These are phyloP conservation scores for Chiua virens DNA, from an alignment of 768 basidiomycete species.

Conservation along the genomic window DNA sequence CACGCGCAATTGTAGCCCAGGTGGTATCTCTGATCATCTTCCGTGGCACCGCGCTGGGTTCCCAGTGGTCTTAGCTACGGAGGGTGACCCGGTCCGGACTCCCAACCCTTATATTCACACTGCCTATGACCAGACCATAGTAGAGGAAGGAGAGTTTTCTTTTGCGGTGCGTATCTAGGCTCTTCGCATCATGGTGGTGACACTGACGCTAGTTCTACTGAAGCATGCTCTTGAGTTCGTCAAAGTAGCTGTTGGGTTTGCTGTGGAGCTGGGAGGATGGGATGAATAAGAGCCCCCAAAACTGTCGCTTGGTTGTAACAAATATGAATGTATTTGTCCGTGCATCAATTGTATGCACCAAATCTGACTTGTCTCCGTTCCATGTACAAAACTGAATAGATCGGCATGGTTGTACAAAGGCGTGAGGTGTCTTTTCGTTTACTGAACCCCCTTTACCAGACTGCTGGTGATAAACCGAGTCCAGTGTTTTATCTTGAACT, in stretches of 20 bases:
- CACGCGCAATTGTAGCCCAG: conserved; percentile 19
- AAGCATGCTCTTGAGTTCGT: conserved; percentile 57
- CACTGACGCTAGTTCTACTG: conserved; percentile 15
- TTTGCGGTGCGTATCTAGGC: conserved; percentile 27
- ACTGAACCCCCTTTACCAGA: background rate
- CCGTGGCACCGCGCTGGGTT: conserved; percentile 45
- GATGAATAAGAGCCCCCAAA: too few species aligned
- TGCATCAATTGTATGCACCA: too few species aligned
- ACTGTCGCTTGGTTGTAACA: too few species aligned
- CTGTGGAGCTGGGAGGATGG: conserved; percentile 46
- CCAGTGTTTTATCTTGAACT: too few species aligned
- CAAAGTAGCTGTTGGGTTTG: conserved; percentile 58
- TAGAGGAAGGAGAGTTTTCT: conserved; percentile 42
- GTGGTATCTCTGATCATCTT: conserved; percentile 46
- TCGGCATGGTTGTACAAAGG: too few species aligned
- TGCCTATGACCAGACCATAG: conserved; percentile 20
- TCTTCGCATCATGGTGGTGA: too few species aligned
- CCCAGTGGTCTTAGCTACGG: conserved; percentile 45
- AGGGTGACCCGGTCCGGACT: conserved; percentile 39
- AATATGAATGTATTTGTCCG: too few species aligned
- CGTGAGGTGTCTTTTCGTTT: too few species aligned
- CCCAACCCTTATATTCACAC: conserved; percentile 45
- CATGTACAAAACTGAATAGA: too few species aligned
- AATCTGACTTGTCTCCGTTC: too few species aligned
- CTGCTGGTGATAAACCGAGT: background rate